Evolutionary conservation across 129 eudicot genomes (phyloP), one percentile per base, ranked within the genome.

Genomic region (Centella asiatica): DNA sequence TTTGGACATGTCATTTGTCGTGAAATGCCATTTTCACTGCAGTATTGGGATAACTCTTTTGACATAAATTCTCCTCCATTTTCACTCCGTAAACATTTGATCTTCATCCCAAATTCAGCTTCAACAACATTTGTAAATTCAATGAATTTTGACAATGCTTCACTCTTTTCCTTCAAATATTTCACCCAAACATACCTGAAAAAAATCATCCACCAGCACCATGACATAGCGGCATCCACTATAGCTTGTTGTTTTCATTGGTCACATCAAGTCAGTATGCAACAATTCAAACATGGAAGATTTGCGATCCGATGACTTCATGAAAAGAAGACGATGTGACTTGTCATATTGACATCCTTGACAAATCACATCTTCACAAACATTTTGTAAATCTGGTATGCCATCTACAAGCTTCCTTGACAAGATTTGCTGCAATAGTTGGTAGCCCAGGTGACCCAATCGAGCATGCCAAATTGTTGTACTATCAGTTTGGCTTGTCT

Each of bases 161-260:
- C n/a, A n/a, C n/a, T n/a, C n/a, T n/a, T n/a, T n/a, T n/a, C n/a
- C n/a, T n/a, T n/a, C n/a, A n/a, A n/a, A n/a, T n/a, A n/a, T n/a
- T n/a, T n/a, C n/a, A n/a, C n/a, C n/a, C n/a, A n/a, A n/a, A n/a
- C n/a, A n/a, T n/a, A n/a, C n/a, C n/a, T n/a, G n/a, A n/a, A n/a
- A n/a, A n/a, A n/a, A 34, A 34, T 34, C 39, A 34, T 34, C 39
- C 9, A 34, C 39, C 4, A 14, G 17, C 49, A 44, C 49, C 49
- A 44, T 44, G 2, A 17, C 6, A 5, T 44, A 67, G 8, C 22
- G 27, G 51, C n/a, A 44, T 1, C 64, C 56, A 28, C 15, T 55
- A 19, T 53, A 67, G 20, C 64, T 67, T 32, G 32, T 27, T 56
- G 40, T 67, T 56, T 22, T 67, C 15, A 55, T 56, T 50, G 63